A percentile compares a stretch with the other conserved stretches of the same genome.
These are phyloP conservation scores for Boletus huronensis DNA, from an alignment of 768 basidiomycete species.

Conservation along the genomic window DNA sequence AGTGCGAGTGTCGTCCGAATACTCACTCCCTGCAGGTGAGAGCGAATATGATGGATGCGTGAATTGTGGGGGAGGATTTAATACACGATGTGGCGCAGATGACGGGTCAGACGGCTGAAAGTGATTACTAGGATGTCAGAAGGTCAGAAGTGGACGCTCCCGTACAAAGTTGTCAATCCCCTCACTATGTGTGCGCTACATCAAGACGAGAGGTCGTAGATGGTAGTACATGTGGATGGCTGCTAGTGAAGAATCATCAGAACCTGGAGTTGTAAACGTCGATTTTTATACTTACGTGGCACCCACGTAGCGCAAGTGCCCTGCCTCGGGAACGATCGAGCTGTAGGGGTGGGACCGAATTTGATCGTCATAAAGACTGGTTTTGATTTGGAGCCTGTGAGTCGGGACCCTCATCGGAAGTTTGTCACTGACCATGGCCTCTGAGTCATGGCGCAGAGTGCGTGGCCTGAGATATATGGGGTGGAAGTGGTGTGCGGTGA, in stretches of 20 bases:
- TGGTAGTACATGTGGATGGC: not conserved
- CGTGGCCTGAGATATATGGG: not conserved
- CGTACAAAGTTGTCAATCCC: not conserved
- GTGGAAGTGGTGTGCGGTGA: not conserved
- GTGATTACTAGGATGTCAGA: constrained; percentile 1
- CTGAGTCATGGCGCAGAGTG: constrained; percentile 10
- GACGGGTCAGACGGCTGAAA: not conserved
- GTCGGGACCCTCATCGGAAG: not conserved
- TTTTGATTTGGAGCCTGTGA: not conserved
- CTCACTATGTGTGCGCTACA: constrained; percentile 12
- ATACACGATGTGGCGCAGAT: not conserved
- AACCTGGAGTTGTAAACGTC: not conserved
- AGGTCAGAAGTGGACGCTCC: not conserved
- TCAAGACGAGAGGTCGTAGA: not conserved
- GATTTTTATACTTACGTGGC: constrained; percentile 9
- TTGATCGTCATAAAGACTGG: constrained; percentile 10
- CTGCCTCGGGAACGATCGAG: not conserved
- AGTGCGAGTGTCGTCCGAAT: not conserved
- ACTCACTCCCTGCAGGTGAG: not conserved
- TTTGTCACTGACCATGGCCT: constrained; percentile 5
- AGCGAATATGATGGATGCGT: not conserved
- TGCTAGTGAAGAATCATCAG: constrained; percentile 4
- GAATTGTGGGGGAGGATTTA: not conserved
- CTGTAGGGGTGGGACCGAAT: not conserved
- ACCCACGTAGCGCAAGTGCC: not conserved